Percentiles rank a stretch among this genome's conserved stretches.
Conservation (phyloP, 2,329 filamentous ascomycete species). For the Ceratocystis diversiconidia region DNA sequence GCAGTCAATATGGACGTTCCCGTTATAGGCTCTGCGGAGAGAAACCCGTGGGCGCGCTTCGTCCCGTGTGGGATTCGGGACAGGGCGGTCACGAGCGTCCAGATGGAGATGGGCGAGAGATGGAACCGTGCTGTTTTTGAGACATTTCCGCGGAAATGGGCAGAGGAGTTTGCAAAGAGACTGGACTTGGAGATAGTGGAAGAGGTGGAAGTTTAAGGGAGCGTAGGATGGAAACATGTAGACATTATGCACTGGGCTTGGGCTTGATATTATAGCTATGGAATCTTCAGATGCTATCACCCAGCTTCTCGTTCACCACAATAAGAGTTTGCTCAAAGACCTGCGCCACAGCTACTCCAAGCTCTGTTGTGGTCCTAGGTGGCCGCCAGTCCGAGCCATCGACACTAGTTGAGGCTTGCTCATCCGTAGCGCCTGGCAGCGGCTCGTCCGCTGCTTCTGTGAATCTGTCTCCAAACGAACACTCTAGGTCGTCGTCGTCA, state of each 20-base stretch:
- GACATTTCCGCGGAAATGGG: slow-evolving; percentile 11
- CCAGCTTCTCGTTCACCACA: slow-evolving; percentile 54
- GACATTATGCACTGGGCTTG: too few relatives aligned
- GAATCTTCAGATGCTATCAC: slow-evolving; percentile 24
- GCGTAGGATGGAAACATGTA: not conserved
- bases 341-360: slow-evolving; percentile 56
- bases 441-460: slow-evolving; percentile 25
- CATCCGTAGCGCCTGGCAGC: slow-evolving; percentile 1
- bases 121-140: slow-evolving; percentile 1
- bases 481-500: slow-evolving; percentile 12
- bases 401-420: slow-evolving; percentile 3
- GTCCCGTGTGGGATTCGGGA: slow-evolving; percentile 80
- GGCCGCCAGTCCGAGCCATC: slow-evolving; percentile 15
- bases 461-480: slow-evolving; percentile 26
- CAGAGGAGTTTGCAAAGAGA: slow-evolving; percentile 13
- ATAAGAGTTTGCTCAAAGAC: slow-evolving; percentile 72
- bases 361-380: slow-evolving; percentile 25
- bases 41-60: slow-evolving; percentile 53
- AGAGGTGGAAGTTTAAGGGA: slow-evolving; percentile 20
- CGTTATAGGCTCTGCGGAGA: slow-evolving; percentile 25
- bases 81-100: slow-evolving; percentile 63
- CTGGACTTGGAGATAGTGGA: slow-evolving; percentile 4
- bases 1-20: slow-evolving; percentile 64
- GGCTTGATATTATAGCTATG: not conserved
- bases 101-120: slow-evolving; percentile 32